A percentile compares a stretch with the other conserved stretches of the same genome.
These are phyloP conservation scores for Aureobasidium sp. DNA, from an alignment of 2,329 filamentous ascomycete genomes.

Conservation along the genomic window DNA sequence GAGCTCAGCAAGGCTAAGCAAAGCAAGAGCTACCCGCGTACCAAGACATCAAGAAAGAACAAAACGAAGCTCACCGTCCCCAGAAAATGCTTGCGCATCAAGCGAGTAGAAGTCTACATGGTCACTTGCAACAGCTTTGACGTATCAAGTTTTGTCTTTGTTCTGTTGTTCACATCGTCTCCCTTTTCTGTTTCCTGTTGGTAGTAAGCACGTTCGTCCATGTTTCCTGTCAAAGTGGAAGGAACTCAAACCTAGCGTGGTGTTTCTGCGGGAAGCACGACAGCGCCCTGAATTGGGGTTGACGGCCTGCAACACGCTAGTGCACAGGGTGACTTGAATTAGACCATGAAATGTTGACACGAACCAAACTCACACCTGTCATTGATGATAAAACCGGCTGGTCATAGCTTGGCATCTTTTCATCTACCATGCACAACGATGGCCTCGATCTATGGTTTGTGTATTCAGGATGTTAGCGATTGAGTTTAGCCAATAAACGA, in stretches of 20 bases:
- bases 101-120: neutral
- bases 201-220: neutral
- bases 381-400: neutral
- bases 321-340: neutral
- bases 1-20: neutral
- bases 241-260: neutral
- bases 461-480: neutral
- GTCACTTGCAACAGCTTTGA: neutral
- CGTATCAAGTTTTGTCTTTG: neutral
- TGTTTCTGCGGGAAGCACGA: neutral
- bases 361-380: neutral
- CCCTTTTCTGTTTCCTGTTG: neutral
- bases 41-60: neutral
- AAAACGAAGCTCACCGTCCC: neutral
- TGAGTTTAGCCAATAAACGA: neutral
- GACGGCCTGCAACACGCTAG: neutral
- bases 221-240: neutral
- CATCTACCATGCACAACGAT: neutral
- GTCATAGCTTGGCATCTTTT: neutral
- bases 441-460: neutral
- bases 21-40: conserved; percentile 7
- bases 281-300: neutral
- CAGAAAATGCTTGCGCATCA: neutral
- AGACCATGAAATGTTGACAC: neutral
- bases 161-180: too few species aligned